Evolutionary conservation across 139 green algal genomes (phyloP).

Genomic region (Dunaliella primolecta): DNA sequence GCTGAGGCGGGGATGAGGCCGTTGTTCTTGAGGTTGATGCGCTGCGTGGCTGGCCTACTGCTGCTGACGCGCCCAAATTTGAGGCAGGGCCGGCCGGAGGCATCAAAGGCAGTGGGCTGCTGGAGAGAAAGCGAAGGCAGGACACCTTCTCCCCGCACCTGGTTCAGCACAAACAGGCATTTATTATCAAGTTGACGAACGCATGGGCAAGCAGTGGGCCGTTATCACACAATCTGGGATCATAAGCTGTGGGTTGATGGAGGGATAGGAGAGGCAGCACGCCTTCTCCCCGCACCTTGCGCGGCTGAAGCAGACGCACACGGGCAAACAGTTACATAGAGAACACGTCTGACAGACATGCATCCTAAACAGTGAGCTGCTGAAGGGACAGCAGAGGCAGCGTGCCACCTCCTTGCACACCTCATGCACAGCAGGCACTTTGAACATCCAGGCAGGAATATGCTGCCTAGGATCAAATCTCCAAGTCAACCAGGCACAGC

Average conservation of each 20-base stretch:
- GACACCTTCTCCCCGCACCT: conserved; percentile 65
- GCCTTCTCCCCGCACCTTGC: conserved; percentile 71
- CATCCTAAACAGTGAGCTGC: conserved; percentile 41
- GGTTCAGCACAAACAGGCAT: too few relatives aligned
- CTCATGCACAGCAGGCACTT: too few relatives aligned
- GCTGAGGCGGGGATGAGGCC: conserved; percentile 57
- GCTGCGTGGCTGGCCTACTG: background rate
- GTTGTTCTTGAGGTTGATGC: conserved; percentile 68
- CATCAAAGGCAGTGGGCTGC: conserved; percentile 44
- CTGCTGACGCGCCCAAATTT: conserved; percentile 59
- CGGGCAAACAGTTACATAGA: too few relatives aligned
- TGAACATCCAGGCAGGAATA: too few relatives aligned
- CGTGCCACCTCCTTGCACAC: too few relatives aligned
- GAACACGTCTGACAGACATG: too few relatives aligned
- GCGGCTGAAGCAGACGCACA: too few relatives aligned
- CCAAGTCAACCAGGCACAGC: too few relatives aligned
- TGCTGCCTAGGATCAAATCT: too few relatives aligned
- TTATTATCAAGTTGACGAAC: too few relatives aligned
- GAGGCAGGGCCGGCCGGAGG: conserved; percentile 38
- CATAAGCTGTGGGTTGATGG: conserved; percentile 39
- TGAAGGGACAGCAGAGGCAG: conserved; percentile 64
- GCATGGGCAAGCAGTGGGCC: too few relatives aligned
- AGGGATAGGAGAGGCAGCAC: conserved; percentile 68
- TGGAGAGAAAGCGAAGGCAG: conserved; percentile 66
- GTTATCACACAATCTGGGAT: too few relatives aligned